Percentiles rank a stretch among this genome's conserved stretches.
Conservation (phyloP, 2,329 filamentous ascomycete species). For the Pseudogymnoascus sp. region DNA sequence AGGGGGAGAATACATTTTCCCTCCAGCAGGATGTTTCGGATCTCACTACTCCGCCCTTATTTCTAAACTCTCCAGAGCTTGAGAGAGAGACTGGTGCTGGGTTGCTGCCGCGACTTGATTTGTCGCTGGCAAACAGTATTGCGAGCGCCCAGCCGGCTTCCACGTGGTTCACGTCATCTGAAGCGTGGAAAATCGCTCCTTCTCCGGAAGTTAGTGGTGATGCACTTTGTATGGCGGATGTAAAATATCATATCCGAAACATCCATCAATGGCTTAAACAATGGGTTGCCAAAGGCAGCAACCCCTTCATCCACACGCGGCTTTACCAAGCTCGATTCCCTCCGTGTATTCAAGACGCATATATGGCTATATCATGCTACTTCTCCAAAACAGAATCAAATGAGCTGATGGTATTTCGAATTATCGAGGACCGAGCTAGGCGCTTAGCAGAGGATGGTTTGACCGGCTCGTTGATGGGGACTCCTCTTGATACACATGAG, state of each 20-base stretch:
- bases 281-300: conserved; percentile 24
- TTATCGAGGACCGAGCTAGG: conserved; percentile 21
- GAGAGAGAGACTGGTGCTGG: not conserved
- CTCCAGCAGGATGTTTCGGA: not conserved
- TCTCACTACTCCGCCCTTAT: not conserved
- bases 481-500: conserved; percentile 12
- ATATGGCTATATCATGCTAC: conserved; percentile 25
- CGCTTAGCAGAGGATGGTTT: conserved; percentile 13
- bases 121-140: not conserved
- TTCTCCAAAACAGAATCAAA: conserved; percentile 23
- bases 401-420: conserved; percentile 22
- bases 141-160: not conserved
- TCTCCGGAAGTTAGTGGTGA: conserved; percentile 6
- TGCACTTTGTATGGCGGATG: not conserved
- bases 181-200: conserved; percentile 18
- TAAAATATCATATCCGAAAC: conserved; percentile 27
- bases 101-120: not conserved
- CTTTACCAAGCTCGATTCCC: conserved; percentile 26
- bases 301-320: conserved; percentile 26
- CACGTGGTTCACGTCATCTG: conserved; percentile 12
- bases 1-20: not conserved
- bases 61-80: not conserved
- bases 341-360: conserved; percentile 26
- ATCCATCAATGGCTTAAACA: conserved; percentile 21
- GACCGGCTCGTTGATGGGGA: not conserved